phyloP scores from a whole-genome alignment of 352 stramenopile genomes.

The Pilasporangium apinafurcum region DNA sequence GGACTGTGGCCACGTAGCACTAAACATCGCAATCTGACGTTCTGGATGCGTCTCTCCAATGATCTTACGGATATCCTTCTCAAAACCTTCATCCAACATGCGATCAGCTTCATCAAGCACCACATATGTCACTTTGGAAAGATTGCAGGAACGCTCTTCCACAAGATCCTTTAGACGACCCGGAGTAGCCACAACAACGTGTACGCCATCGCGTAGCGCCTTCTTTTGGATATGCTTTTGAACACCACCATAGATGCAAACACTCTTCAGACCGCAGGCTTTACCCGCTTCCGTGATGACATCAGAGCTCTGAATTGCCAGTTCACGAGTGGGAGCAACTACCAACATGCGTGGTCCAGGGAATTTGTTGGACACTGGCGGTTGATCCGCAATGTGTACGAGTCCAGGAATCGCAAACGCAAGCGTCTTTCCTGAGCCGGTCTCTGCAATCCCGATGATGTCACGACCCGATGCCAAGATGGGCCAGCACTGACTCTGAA shows the following conservation, averaged over 20 bases:
- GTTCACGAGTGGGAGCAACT: constrained; percentile 91
- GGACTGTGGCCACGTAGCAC: constrained; percentile 94
- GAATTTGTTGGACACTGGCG: constrained; percentile 41
- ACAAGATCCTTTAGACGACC: constrained; percentile 92
- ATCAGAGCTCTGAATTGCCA: constrained; percentile 91
- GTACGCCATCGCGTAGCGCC: constrained; percentile 79
- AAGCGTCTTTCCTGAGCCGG: constrained; percentile 95
- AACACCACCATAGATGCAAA: constrained; percentile 95
- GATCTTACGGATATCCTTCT: constrained; percentile 91
- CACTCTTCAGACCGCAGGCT: constrained; percentile 74
- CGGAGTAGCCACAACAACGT: constrained; percentile 95
- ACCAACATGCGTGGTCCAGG: constrained; percentile 89
- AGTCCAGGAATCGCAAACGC: constrained; percentile 94
- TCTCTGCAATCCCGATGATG: constrained; percentile 91
- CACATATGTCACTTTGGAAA: constrained; percentile 88
- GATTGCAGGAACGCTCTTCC: constrained; percentile 78
- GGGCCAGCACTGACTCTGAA: constrained; percentile 97
- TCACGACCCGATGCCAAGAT: constrained; percentile 83
- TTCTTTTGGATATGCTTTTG: constrained; percentile 92
- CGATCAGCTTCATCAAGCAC: constrained; percentile 96
- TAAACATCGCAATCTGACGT: constrained; percentile 97
- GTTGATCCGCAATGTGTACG: constrained; percentile 75
- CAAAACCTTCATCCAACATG: constrained; percentile 93
- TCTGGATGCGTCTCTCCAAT: constrained; percentile 73
- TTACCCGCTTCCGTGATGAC: constrained; percentile 92